Conservation (phyloP, 2,329 filamentous ascomycete genomes). For the Penicillium concentricum region DNA sequence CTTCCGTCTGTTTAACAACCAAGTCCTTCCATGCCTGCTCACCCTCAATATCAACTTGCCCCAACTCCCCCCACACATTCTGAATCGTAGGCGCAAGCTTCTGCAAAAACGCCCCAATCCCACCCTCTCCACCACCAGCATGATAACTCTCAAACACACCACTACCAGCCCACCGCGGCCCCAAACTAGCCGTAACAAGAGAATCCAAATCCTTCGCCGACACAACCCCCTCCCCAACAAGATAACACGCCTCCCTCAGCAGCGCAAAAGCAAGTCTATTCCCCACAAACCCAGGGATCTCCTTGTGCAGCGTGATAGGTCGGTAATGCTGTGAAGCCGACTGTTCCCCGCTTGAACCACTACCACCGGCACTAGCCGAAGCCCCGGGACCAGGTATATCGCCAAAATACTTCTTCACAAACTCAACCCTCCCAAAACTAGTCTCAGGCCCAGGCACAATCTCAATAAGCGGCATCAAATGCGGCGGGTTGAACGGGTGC, state of each 20-base stretch:
- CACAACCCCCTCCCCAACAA: constrained; percentile 56
- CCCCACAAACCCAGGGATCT: constrained; percentile 57
- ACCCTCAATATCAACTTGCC: constrained; percentile 35
- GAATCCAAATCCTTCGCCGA: constrained; percentile 54
- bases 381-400: constrained; percentile 11
- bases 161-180: constrained; percentile 55
- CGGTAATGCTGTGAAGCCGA: constrained; percentile 22
- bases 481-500: constrained; percentile 62
- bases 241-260: constrained; percentile 54
- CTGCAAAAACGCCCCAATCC: constrained; percentile 53
- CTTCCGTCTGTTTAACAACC: constrained; percentile 47
- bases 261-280: constrained; percentile 59
- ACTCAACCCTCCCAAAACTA: constrained; percentile 25
- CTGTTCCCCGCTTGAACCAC: background rate
- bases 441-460: constrained; percentile 54
- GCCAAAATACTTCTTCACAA: constrained; percentile 42
- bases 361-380: background rate
- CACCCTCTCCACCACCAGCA: constrained; percentile 56
- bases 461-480: constrained; percentile 61
- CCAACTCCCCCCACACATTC: constrained; percentile 54
- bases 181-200: constrained; percentile 53
- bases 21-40: constrained; percentile 48
- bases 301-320: constrained; percentile 53
- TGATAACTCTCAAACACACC: constrained; percentile 61
- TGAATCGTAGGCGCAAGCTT: constrained; percentile 59